Evolutionary conservation across 176 grass and related monocot genomes (phyloP).

Genomic region (Aegilops umbellulata): DNA sequence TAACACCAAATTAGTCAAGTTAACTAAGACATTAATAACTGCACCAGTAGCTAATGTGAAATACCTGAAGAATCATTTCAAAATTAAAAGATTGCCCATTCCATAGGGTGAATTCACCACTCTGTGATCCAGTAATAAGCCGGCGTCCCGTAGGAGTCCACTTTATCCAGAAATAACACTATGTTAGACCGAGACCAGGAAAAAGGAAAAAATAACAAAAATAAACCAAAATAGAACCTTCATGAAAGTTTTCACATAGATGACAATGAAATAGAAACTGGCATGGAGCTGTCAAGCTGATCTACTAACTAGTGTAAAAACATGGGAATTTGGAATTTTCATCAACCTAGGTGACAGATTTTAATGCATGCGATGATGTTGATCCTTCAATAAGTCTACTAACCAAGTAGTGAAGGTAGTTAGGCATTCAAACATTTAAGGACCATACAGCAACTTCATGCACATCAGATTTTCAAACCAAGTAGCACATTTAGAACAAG

Average conservation of each 20-base stretch:
- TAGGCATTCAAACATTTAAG: background rate
- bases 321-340: background rate
- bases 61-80: slow-evolving; percentile 99
- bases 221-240: background rate
- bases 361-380: background rate
- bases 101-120: slow-evolving; percentile 98
- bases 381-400: slow-evolving; percentile 3
- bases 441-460: background rate
- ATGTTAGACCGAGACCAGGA: slow-evolving; percentile 20
- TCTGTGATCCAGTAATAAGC: slow-evolving; percentile 97
- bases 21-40: background rate
- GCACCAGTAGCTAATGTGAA: slow-evolving; percentile 9
- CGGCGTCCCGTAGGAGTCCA: slow-evolving; percentile 95
- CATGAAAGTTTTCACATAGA: background rate
- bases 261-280: slow-evolving; percentile 4
- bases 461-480: background rate
- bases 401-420: background rate
- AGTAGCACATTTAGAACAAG: background rate
- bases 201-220: background rate
- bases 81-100: slow-evolving; percentile 99
- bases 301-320: background rate
- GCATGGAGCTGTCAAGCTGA: background rate
- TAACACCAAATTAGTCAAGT: slow-evolving; percentile 29
- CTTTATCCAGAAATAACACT: slow-evolving; percentile 54
- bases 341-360: background rate